These are phyloP conservation scores for Pontederia crassipes DNA, from an alignment of 176 grass and related monocot genomes.

Conservation along the genomic window DNA sequence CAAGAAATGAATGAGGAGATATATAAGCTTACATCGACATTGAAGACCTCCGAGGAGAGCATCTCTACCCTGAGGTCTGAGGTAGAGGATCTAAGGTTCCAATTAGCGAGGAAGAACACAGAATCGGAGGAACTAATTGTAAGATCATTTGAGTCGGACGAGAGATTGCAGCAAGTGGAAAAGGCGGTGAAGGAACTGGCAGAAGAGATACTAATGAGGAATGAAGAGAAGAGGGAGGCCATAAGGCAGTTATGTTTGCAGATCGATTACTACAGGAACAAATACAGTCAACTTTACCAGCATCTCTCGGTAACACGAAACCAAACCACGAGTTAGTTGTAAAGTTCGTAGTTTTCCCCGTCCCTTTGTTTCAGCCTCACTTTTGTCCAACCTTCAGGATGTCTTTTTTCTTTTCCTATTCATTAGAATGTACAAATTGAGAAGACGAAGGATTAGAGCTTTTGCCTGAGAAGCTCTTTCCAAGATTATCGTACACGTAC, in stretches of 20 bases:
- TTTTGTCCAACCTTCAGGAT: no score
- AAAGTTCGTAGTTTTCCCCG: not conserved
- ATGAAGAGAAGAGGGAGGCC: constrained; percentile 80
- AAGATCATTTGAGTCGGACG: constrained; percentile 6
- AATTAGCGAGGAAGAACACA: constrained; percentile 6
- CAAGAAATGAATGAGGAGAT: constrained; percentile 32
- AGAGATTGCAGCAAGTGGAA: constrained; percentile 42
- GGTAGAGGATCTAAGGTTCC: not conserved
- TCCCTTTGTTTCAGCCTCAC: no score
- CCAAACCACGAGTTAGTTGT: not conserved
- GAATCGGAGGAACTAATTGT: constrained; percentile 14
- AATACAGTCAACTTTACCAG: constrained; percentile 37
- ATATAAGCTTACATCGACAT: constrained; percentile 19
- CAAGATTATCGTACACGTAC: no score
- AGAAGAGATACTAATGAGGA: constrained; percentile 41
- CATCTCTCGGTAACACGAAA: constrained; percentile 2
- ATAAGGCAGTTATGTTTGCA: constrained; percentile 66
- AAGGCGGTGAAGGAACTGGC: constrained; percentile 43
- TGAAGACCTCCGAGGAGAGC: constrained; percentile 28
- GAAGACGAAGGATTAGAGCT: no score
- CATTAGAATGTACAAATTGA: no score
- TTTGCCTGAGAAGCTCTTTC: no score
- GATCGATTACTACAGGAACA: constrained; percentile 74
- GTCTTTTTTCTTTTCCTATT: no score
- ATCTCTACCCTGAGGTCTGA: constrained; percentile 5